Evolutionary conservation across 495 filamentous ascomycete genomes (phyloP).

Genomic region (Neurospora sp.): DNA sequence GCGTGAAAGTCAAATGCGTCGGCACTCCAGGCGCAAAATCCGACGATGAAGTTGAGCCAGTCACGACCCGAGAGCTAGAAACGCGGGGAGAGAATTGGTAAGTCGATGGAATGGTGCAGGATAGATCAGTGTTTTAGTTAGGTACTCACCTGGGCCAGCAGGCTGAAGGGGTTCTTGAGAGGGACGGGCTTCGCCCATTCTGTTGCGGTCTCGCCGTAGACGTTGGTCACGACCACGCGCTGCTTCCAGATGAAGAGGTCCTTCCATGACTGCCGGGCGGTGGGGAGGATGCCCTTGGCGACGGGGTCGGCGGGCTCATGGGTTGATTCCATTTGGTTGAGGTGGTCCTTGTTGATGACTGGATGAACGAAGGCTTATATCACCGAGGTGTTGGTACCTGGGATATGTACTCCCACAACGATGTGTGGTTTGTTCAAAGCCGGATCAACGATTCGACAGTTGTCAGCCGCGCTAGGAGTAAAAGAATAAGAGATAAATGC

Average conservation of each 20-base stretch:
- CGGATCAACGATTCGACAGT: neutral
- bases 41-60: conserved; percentile 58
- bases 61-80: conserved; percentile 34
- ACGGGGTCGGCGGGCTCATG: conserved; percentile 47
- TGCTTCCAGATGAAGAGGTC: conserved; percentile 62
- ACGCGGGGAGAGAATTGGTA: too few species aligned
- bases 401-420: neutral
- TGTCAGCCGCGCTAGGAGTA: neutral
- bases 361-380: neutral
- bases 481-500: neutral
- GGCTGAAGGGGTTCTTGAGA: conserved; percentile 50
- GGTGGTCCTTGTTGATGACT: neutral
- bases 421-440: neutral
- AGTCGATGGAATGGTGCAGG: too few species aligned
- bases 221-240: conserved; percentile 51
- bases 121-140: too few species aligned
- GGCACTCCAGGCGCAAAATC: conserved; percentile 54
- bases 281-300: conserved; percentile 46
- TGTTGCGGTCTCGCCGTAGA: conserved; percentile 39
- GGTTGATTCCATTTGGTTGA: conserved; percentile 12
- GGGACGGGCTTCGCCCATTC: conserved; percentile 54
- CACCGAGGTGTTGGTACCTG: neutral
- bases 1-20: conserved; percentile 75
- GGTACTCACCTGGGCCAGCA: conserved; percentile 31
- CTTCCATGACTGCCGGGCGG: conserved; percentile 46